Base-by-base conservation (phyloP, 2,329 filamentous ascomycete species). In the Xylariaceae sp. region DNA sequence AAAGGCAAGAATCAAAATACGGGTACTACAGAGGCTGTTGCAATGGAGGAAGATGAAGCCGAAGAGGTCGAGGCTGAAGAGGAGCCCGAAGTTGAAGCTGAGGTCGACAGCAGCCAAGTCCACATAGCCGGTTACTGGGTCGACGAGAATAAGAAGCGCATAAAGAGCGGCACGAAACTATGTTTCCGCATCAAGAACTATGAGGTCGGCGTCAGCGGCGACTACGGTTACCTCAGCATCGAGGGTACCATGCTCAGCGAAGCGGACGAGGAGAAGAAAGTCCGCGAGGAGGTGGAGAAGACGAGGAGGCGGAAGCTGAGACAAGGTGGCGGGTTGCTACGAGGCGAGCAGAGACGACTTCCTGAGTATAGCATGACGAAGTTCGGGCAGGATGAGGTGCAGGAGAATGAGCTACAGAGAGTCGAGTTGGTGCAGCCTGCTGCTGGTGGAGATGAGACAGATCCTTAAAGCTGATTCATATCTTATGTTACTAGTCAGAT, bases 151-250 rank as follows among this genome's bases (percentile, higher is more conserved):
- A 89, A 88, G 2, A 74, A 81, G 27, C 83, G 79, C 54, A 76
- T 96, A 45, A 50, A 55, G 19, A 50, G 48, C n/a, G 77, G 80
- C 45, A 86, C 86, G 11, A 80, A 79, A 59, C 67, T 94, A 29
- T 76, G 77, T 42, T 95, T 95, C 67, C 78, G 83, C 53, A 88
- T 96, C 61, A 82, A 84, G 55, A 88, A 94, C 63, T 88, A 93
- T 52, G 91, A 96, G 57, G 85, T 87, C 1, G 85, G 83, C 22
- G 77, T 82, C 37, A 88, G 86, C 53, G 81, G 82, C 42, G 81
- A 85, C 55, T 85, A 85, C 49, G 88, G 86, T 10, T 93, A 92
- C 62, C 68, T 95, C 49, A 90, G 85, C 55, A 83, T 96, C 50
- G 86, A 93, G 64, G 92, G 91, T 21, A 94, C 88, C n/a, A 84